These are phyloP conservation scores for Castanea crenata DNA, from an alignment of 306 rosid genomes.

Conservation along the genomic window DNA sequence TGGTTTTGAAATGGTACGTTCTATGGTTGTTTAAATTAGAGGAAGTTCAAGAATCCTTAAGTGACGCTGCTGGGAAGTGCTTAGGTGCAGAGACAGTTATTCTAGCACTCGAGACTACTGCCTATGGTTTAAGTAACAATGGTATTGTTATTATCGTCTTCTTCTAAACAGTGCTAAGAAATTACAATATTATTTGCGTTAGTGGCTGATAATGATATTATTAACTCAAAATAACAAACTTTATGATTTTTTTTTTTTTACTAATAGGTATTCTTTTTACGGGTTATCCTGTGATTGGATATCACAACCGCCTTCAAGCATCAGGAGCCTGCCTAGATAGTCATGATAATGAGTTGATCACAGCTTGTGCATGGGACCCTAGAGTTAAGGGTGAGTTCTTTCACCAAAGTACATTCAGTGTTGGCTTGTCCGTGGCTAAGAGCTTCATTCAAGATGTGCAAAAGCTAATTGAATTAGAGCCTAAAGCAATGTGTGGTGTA, in stretches of 20 bases:
- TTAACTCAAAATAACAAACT: not conserved
- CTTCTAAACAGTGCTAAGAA: not conserved
- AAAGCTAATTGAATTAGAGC: slow-evolving; percentile 50
- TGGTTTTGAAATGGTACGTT: not conserved
- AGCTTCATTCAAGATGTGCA: slow-evolving; percentile 62
- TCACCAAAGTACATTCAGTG: slow-evolving; percentile 62
- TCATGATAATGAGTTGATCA: slow-evolving; percentile 6
- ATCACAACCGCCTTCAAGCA: slow-evolving; percentile 54
- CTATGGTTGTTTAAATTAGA: slow-evolving; percentile 29
- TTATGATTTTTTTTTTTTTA: not conserved
- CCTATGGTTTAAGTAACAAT: slow-evolving; percentile 72
- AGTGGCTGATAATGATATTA: too few relatives aligned
- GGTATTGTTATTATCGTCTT: slow-evolving; percentile 32
- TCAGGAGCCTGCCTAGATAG: slow-evolving; percentile 70
- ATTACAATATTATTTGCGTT: not conserved
- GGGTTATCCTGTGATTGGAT: slow-evolving; percentile 76
- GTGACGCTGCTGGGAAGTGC: slow-evolving; percentile 61
- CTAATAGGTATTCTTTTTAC: slow-evolving; percentile 24
- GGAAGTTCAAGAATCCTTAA: slow-evolving; percentile 53
- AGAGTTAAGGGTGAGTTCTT: slow-evolving; percentile 62
- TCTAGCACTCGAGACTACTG: slow-evolving; percentile 23
- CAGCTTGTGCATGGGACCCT: slow-evolving; percentile 73
- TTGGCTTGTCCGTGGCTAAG: slow-evolving; percentile 38
- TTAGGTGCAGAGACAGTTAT: slow-evolving; percentile 32
- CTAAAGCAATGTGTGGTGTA: slow-evolving; percentile 56